Evolutionary conservation across 805 yeast genomes (phyloP).

Genomic region (Jamesozyma jinghongensis): DNA sequence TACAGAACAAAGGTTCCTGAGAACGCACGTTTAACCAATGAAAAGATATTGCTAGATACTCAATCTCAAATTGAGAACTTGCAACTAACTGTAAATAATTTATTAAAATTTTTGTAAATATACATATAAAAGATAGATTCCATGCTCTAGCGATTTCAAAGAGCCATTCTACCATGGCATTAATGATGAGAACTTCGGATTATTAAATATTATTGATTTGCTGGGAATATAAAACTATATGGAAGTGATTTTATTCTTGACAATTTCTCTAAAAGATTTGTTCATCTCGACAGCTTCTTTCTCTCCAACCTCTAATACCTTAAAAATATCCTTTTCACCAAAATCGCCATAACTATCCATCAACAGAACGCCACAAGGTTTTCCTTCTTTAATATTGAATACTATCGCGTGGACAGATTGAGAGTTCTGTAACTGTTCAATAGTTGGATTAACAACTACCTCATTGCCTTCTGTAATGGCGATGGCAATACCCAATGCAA

Average conservation of each 20-base stretch:
- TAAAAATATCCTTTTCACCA: conserved; percentile 44
- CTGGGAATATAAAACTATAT: not conserved
- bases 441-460: conserved; percentile 38
- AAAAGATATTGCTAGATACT: conserved; percentile 53
- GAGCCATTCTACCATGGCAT: too few relatives aligned
- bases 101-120: conserved; percentile 3
- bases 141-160: too few relatives aligned
- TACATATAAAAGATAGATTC: not conserved
- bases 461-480: conserved; percentile 28
- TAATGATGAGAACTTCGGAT: too few relatives aligned
- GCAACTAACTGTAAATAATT: conserved; percentile 70
- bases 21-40: conserved; percentile 35
- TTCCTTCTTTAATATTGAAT: conserved; percentile 38
- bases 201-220: too few relatives aligned
- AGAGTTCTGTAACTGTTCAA: conserved; percentile 35
- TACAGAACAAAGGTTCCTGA: conserved; percentile 65
- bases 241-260: conserved; percentile 37
- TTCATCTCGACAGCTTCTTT: conserved; percentile 39
- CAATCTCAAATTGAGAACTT: conserved; percentile 82
- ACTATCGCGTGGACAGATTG: conserved; percentile 60
- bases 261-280: conserved; percentile 36
- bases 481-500: conserved; percentile 52
- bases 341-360: conserved; percentile 70
- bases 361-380: conserved; percentile 48
- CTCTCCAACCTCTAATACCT: conserved; percentile 45